Evolutionary conservation across 192 early-diverging fungal species (phyloP), one percentile per base, ranked within the genome.

Genomic region (Rhizophagus sp.): DNA sequence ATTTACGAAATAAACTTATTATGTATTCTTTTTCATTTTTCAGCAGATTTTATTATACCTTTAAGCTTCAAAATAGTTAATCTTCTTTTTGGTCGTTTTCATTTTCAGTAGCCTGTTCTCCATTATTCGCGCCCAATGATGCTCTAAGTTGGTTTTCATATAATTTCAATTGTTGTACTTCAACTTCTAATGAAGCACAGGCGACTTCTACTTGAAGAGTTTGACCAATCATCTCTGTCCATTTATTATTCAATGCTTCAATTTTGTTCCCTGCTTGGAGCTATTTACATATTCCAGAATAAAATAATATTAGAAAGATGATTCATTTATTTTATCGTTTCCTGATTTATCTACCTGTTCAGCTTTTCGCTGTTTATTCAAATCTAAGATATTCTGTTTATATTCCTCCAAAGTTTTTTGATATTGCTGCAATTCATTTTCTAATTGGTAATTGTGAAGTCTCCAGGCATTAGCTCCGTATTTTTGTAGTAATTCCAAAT

Each of bases 401-500:
- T 87, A 83, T 7, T 84, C 77, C 9, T 90, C 87, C 6, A 88
- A 82, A 3, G 75, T 73, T 27, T 82, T 82, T 79, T 85, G 81
- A 61, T 88, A 69, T 22, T 83, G 78, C 11, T 78, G 78, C 4
- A 90, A 70, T 49, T 84, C 63, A 25, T 74, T 77, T 62, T 90
- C 87, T 68, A 88, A 30, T 39, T 90, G 89, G 64, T 84, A 90
- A 68, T 90, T 90, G 33, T 90, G 89, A 62, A 88, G 73, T 70
- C 86, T 86, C 89, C 89, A 90, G 0, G 89, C 85, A 83, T 90
- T 90, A 41, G 82, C 81, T 27, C 89, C 89, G 69, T 86, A 90
- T 66, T 88, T 88, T 79, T 84, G 84, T 4, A 90, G 77, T 19
- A 90, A 68, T 47, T 88, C 89, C 71, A 90, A 63, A 75, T 90